A percentile compares a stretch with the other conserved stretches of the same genome.
Evolutionary conservation across 2,329 filamentous ascomycete genomes (phyloP).

Genomic region (Trichoderma polysporum): DNA sequence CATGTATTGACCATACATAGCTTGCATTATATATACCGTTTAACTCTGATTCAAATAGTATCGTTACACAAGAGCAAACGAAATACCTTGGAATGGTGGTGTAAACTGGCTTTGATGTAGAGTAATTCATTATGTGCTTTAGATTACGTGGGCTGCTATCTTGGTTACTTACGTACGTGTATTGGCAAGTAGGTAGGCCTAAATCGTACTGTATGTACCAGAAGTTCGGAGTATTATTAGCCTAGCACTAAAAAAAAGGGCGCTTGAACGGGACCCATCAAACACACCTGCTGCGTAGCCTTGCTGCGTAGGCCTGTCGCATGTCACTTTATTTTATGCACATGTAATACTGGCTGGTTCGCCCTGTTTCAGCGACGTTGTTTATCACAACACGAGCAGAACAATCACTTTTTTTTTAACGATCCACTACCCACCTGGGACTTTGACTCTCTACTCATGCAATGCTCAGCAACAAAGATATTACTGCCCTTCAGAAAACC

Average conservation of each 20-base stretch:
- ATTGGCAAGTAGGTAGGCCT: no score
- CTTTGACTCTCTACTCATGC: constrained; percentile 28
- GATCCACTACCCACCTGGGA: not conserved
- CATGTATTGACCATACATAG: not conserved
- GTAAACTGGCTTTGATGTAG: not conserved
- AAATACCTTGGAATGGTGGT: not conserved
- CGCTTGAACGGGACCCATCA: constrained; percentile 6
- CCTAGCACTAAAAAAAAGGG: not conserved
- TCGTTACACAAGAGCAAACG: not conserved
- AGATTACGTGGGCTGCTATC: no score
- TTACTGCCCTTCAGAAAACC: constrained; percentile 86
- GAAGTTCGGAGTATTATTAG: not conserved
- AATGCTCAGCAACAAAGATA: constrained; percentile 56
- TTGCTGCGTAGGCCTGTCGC: constrained; percentile 4
- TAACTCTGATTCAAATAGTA: not conserved
- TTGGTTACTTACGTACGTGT: no score
- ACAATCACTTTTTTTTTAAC: not conserved
- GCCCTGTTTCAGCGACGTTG: not conserved
- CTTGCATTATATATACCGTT: not conserved
- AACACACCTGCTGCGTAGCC: not conserved
- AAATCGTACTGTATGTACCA: no score
- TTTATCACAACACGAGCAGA: not conserved
- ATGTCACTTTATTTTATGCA: constrained; percentile 6
- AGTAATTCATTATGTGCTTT: not conserved
- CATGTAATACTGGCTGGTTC: not conserved